These are phyloP conservation scores for Curvularia sp. DNA, from an alignment of 2,329 filamentous ascomycete species.

Conservation along the genomic window DNA sequence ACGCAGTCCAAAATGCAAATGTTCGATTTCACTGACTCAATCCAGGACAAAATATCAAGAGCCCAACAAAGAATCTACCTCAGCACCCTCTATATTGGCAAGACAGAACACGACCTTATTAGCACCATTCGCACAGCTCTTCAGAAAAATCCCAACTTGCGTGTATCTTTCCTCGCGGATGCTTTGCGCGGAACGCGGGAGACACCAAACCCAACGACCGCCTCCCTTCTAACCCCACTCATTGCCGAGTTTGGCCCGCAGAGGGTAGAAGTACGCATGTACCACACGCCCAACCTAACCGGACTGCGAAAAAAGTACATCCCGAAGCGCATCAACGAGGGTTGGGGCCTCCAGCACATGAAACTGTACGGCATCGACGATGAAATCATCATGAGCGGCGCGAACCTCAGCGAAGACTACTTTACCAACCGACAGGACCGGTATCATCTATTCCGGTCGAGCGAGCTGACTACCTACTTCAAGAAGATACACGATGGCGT, in stretches of 20 bases:
- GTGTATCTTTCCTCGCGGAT: constrained; percentile 89
- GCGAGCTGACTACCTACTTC: constrained; percentile 83
- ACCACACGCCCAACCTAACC: constrained; percentile 94
- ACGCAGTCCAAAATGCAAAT: background rate
- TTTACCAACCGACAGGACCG: constrained; percentile 95
- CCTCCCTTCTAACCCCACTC: constrained; percentile 85
- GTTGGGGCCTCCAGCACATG: constrained; percentile 99
- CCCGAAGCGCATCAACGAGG: constrained; percentile 92
- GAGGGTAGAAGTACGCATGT: constrained; percentile 93
- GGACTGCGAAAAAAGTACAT: constrained; percentile 83
- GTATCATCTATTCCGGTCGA: constrained; percentile 88
- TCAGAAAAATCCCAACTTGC: constrained; percentile 74
- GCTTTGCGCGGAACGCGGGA: constrained; percentile 90
- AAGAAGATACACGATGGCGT: constrained; percentile 77
- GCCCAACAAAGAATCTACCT: constrained; percentile 85
- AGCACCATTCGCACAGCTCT: constrained; percentile 78
- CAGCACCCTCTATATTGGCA: constrained; percentile 96
- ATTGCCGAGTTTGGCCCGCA: constrained; percentile 82
- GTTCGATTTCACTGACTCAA: constrained; percentile 17
- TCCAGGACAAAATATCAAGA: constrained; percentile 72
- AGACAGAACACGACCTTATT: constrained; percentile 88
- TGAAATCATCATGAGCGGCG: constrained; percentile 87
- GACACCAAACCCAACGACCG: constrained; percentile 82
- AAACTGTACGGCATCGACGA: constrained; percentile 97
- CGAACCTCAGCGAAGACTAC: constrained; percentile 91